phyloP scores from a whole-genome alignment of 805 yeast genomes.

The Candida ponderosae region DNA sequence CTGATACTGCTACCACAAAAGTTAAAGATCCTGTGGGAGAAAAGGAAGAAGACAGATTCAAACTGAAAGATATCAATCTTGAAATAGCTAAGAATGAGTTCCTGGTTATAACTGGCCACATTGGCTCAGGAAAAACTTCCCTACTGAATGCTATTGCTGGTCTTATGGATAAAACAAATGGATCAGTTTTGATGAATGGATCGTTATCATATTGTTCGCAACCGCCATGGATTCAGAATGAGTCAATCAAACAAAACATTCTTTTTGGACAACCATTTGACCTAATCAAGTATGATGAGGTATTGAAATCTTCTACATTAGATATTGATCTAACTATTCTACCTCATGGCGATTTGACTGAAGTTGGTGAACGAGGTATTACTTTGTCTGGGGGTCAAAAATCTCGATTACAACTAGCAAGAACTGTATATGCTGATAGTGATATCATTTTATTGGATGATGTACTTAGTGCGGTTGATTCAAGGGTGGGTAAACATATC shows the following conservation, averaged over 20 bases:
- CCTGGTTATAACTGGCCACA: conserved; percentile 58
- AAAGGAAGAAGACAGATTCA: conserved; percentile 23
- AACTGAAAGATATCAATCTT: conserved; percentile 29
- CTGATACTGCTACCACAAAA: background rate
- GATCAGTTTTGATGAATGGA: conserved; percentile 43
- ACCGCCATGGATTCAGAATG: conserved; percentile 73
- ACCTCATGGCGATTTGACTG: conserved; percentile 62
- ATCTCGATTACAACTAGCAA: conserved; percentile 60
- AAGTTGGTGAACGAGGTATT: conserved; percentile 70
- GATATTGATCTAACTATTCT: conserved; percentile 48
- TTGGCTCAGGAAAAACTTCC: conserved; percentile 62
- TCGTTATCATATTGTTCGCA: conserved; percentile 32
- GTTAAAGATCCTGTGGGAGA: conserved; percentile 9
- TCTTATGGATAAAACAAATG: conserved; percentile 43
- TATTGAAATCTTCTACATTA: conserved; percentile 55
- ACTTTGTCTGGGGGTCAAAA: conserved; percentile 75
- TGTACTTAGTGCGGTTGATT: conserved; percentile 69
- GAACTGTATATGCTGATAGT: conserved; percentile 56
- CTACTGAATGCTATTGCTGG: conserved; percentile 57
- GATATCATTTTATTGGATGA: conserved; percentile 62
- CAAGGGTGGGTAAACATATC: conserved; percentile 65
- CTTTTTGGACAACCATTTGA: conserved; percentile 46
- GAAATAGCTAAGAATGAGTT: conserved; percentile 49
- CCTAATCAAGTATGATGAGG: conserved; percentile 37
- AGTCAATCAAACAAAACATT: conserved; percentile 61